Conservation (phyloP, 768 basidiomycete species). For the Dacryopinax spathularia region DNA sequence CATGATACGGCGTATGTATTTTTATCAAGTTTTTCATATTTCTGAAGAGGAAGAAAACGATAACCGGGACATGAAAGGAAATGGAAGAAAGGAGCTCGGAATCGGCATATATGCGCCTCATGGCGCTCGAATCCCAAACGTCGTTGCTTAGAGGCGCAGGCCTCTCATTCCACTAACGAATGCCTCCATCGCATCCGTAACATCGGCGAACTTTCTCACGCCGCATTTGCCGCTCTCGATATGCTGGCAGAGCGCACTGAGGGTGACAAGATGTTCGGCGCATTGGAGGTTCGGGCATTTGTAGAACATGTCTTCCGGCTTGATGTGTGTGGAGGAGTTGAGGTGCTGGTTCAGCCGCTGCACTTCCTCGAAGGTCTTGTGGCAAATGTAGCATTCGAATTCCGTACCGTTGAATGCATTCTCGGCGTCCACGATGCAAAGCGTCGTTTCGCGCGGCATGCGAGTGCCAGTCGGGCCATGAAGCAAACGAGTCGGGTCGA, state of each 20-base stretch:
- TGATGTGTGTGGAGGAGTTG: conserved; percentile 40
- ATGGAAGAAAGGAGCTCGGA: too few species aligned
- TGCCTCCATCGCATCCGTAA: background rate
- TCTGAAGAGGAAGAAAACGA: too few species aligned
- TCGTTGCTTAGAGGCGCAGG: background rate
- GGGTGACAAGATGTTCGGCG: conserved; percentile 29
- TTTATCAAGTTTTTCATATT: too few species aligned
- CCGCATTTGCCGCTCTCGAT: conserved; percentile 51
- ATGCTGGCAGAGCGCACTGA: conserved; percentile 50
- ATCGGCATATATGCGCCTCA: too few species aligned
- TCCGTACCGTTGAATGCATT: conserved; percentile 30
- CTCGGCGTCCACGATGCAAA: conserved; percentile 18
- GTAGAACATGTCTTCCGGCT: conserved; percentile 32
- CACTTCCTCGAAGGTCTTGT: conserved; percentile 30
- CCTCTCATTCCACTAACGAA: background rate
- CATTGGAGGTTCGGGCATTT: conserved; percentile 39
- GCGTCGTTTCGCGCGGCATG: conserved; percentile 23
- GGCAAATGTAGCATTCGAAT: conserved; percentile 56
- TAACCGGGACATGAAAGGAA: too few species aligned
- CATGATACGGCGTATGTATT: too few species aligned
- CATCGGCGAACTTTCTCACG: conserved; percentile 32
- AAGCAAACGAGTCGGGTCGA: conserved; percentile 40
- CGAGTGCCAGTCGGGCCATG: conserved; percentile 19
- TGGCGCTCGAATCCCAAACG: too few species aligned
- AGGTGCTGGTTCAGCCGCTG: conserved; percentile 45